These are phyloP conservation scores for Grosmannia serpens DNA, from an alignment of 2,329 filamentous ascomycete species.

Conservation along the genomic window DNA sequence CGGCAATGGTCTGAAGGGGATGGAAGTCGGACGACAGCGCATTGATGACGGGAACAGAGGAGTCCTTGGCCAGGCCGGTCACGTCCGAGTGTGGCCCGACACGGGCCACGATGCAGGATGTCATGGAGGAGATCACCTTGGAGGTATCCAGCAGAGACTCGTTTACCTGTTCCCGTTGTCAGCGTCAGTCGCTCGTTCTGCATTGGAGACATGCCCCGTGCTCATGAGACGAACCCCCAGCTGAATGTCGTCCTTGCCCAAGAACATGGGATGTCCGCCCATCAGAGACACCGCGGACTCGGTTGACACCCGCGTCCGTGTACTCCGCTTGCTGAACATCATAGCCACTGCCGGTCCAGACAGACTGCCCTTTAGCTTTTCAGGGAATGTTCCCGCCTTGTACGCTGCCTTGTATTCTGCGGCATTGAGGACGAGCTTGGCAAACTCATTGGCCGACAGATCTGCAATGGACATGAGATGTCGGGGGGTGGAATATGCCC, in stretches of 20 bases:
- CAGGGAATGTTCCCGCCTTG: conserved; percentile 44
- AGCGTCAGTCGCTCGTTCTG: not conserved
- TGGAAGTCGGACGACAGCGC: conserved; percentile 85
- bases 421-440: conserved; percentile 73
- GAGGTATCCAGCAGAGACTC: conserved; percentile 91
- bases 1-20: conserved; percentile 86
- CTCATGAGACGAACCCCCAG: conserved; percentile 52
- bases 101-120: conserved; percentile 69
- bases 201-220: not conserved
- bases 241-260: conserved; percentile 93
- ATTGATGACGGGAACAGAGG: conserved; percentile 73
- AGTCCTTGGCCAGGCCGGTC: conserved; percentile 56
- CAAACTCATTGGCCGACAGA: conserved; percentile 67
- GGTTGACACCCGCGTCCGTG: conserved; percentile 84
- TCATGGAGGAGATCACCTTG: conserved; percentile 88
- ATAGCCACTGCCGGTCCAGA: conserved; percentile 76
- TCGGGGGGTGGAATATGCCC: conserved; percentile 48
- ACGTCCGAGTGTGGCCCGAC: conserved; percentile 71
- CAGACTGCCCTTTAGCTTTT: conserved; percentile 51
- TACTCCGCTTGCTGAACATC: conserved; percentile 95
- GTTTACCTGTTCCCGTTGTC: conserved; percentile 49
- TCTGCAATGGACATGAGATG: conserved; percentile 90
- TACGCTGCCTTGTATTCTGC: conserved; percentile 62
- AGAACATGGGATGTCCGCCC: conserved; percentile 91
- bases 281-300: conserved; percentile 82